Base-by-base conservation (phyloP, 768 basidiomycete genomes). In the Paxillus involutus region DNA sequence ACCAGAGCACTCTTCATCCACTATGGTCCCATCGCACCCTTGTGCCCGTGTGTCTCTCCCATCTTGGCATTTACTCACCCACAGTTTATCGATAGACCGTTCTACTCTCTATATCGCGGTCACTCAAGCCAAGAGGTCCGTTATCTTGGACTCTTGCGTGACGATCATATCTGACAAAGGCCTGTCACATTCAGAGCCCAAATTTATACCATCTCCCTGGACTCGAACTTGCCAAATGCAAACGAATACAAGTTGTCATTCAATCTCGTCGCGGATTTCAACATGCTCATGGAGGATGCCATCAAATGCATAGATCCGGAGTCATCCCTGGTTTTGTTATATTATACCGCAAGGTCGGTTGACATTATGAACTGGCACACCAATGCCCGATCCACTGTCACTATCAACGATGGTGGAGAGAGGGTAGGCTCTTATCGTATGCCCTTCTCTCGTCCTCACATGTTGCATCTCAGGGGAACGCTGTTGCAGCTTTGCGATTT, bases 401-500 rank as follows among this genome's bases (percentile, higher is more conserved):
- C 63, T 16, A 54, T 67, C 39, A 60, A 68, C 4, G 69, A 69
- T 16, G 49, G 63, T 10, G 72, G 73, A 35, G 71, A 72, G 46
- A 51, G 64, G 57, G 76, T 76, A 47, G 51, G 74, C 53, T 21
- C 11, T 41, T 19, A 24, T 24, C 48, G 3, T 30, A 7, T 14
- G 39, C 7, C 37, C 12, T 45, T 11, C 16, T 26, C 0, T 47
- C 26, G 13, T 47, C 40, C 43, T 54, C 44, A 6, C 43, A 21
- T 14, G 7, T n/a, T 8, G 14, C 37, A 39, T 21, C 3, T 16
- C 35, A 77, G 75, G 75, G 72, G 72, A 75, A 72, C 36, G 71
- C 71, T 1, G 70, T 84, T 8, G 64, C 80, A 1, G 74, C 71
- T 9, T 55, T 80, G 16, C 73, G 70, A 14, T 72, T 84, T 39